These are phyloP conservation scores for Brachypodium distachyon DNA, from an alignment of 202 grass and related monocot genomes.

Conservation along the genomic window DNA sequence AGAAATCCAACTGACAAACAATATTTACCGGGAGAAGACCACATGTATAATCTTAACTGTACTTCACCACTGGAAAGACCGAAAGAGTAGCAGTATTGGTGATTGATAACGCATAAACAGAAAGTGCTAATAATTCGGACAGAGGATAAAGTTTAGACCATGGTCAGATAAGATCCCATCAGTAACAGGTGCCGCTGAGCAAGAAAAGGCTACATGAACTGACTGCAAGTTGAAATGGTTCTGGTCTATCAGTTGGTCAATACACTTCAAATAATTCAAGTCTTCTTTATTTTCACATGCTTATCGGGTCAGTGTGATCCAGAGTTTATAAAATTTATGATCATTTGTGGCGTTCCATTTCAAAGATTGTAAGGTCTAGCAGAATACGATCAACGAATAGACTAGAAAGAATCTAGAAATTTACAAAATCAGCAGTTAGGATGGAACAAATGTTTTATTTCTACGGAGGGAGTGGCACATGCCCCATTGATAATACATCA, in stretches of 20 bases:
- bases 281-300: neutral
- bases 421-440: neutral
- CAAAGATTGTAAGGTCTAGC: neutral
- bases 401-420: neutral
- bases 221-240: neutral
- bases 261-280: neutral
- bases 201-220: neutral
- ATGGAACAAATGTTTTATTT: neutral
- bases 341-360: neutral
- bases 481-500: neutral
- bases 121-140: neutral
- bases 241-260: neutral
- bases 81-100: no score
- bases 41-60: neutral
- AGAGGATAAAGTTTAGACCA: neutral
- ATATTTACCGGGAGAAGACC: neutral
- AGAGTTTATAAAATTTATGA: neutral
- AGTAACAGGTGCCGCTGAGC: neutral
- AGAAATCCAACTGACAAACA: neutral
- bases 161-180: neutral
- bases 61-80: neutral
- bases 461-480: neutral
- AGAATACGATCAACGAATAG: neutral
- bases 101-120: no score
- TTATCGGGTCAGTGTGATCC: neutral